Evolutionary conservation across 306 rosid genomes (phyloP).

Genomic region (Cucumis cinereus): DNA sequence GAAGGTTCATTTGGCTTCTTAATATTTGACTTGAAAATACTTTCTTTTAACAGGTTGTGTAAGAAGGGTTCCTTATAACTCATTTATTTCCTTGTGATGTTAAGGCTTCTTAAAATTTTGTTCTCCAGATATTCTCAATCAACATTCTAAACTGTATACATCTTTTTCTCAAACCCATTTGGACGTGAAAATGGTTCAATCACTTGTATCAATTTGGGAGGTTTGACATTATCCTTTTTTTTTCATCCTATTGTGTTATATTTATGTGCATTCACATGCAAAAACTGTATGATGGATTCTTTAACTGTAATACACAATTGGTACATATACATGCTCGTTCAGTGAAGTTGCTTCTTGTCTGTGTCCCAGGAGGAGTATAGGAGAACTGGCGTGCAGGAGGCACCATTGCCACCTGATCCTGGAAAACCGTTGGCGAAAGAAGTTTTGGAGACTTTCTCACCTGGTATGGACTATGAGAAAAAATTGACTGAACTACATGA

Average conservation of each 20-base stretch:
- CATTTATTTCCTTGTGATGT: not conserved
- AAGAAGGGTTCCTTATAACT: not conserved
- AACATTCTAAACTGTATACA: conserved; percentile 57
- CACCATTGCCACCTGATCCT: conserved; percentile 36
- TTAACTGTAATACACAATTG: not conserved
- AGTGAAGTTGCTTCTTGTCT: conserved; percentile 3
- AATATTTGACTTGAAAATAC: not conserved
- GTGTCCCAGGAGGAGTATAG: conserved; percentile 58
- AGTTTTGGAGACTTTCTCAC: conserved; percentile 46
- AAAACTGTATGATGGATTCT: not conserved
- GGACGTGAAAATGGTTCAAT: conserved; percentile 85
- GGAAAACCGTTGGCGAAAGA: conserved; percentile 63
- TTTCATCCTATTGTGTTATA: not conserved
- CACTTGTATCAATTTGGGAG: conserved; percentile 93
- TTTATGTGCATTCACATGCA: not conserved
- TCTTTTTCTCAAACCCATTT: conserved; percentile 69
- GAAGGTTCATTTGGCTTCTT: conserved; percentile 50
- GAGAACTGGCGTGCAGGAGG: conserved; percentile 41
- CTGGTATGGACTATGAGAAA: conserved; percentile 38
- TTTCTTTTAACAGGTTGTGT: not conserved
- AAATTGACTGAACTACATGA: conserved; percentile 31
- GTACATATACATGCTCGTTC: conserved; percentile 9
- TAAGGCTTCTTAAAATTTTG: conserved; percentile 12
- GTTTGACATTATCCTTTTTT: conserved; percentile 22
- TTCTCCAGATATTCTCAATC: conserved; percentile 60